Evolutionary conservation across 75 land plant genomes (phyloP), one percentile per base, ranked within the genome.

Genomic region (Pinus tabuliformis): DNA sequence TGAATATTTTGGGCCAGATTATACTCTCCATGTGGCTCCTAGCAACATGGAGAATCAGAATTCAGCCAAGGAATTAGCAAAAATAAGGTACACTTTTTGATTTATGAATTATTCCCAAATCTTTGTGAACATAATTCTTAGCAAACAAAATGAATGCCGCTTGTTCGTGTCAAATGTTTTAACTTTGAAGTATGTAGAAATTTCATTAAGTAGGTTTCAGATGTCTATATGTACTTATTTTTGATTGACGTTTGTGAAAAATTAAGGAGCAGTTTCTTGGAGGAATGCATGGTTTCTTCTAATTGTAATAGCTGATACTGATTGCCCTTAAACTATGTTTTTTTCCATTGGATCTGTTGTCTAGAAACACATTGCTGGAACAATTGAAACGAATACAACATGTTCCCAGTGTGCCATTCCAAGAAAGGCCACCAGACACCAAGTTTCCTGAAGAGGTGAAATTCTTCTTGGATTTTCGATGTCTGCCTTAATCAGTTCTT

Each of bases 361-460:
- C 33, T 75, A 93, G 91, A 79, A 84, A 72, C 62, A 59, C 78
- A 39, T 79, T 93, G 22, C 62, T 93, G 45, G 96, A 93, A 61
- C 87, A 87, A 75, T 82, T 93, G 52, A 89, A 91, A 58, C 83
- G 73, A 66, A 54, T 93, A 18, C 72, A 80, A 42, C 91, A 89
- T 81, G 90, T 82, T 49, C 96, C 96, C 30, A 93, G 94, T 81
- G 94, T 91, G 16, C 93, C 71, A 36, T 93, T 93, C 73, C 96
- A 91, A 59, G 82, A 78, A 26, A 76, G 90, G 62, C 90, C 91
- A 16, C 81, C 90, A 12, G 81, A 79, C 4, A 78, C 89, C 1
- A 64, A 89, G 65, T 57, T 78, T 73, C 86, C 90, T 22, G 90
- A 91, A 26, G 84, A 89, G 89, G 93, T 89, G 54, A 6, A 30